These are phyloP conservation scores for Dendrothele bispora DNA, from an alignment of 768 basidiomycete species.

Conservation along the genomic window DNA sequence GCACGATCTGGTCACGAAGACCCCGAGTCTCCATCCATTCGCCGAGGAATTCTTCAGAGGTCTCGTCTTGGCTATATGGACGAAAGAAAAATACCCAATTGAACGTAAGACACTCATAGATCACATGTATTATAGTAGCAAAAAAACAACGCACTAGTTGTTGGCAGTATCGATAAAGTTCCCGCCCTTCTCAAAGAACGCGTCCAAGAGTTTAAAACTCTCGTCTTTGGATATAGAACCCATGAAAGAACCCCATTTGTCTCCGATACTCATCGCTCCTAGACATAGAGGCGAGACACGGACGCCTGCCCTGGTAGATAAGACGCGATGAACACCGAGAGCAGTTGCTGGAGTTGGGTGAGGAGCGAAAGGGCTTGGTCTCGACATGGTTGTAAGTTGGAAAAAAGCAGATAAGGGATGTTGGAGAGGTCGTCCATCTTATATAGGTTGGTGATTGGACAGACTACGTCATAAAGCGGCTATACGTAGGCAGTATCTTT, in stretches of 20 bases:
- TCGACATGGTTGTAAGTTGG: no score
- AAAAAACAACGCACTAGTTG: constrained; percentile 28
- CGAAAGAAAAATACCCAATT: neutral
- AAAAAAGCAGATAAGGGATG: no score
- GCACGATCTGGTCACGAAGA: constrained; percentile 44
- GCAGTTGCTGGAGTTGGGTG: constrained; percentile 28
- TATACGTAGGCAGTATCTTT: no score
- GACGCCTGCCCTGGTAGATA: constrained; percentile 41
- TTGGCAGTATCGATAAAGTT: constrained; percentile 45
- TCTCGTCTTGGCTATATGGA: constrained; percentile 40
- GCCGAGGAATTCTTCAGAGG: constrained; percentile 45
- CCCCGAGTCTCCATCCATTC: constrained; percentile 44
- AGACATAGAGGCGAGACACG: constrained; percentile 51
- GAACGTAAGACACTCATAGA: neutral
- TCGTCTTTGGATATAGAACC: constrained; percentile 36
- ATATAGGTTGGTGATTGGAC: no score
- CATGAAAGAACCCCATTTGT: constrained; percentile 35
- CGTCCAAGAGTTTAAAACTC: constrained; percentile 41
- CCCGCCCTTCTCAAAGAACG: constrained; percentile 37
- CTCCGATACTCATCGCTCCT: constrained; percentile 49
- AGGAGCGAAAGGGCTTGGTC: no score
- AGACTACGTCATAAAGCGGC: no score
- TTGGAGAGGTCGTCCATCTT: no score
- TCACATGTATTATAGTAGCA: no score
- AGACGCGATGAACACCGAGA: constrained; percentile 36